A percentile compares a stretch with the other conserved stretches of the same genome.
phyloP scores from a whole-genome alignment of 106 monocot genomes.

The Dendrobium catenatum region DNA sequence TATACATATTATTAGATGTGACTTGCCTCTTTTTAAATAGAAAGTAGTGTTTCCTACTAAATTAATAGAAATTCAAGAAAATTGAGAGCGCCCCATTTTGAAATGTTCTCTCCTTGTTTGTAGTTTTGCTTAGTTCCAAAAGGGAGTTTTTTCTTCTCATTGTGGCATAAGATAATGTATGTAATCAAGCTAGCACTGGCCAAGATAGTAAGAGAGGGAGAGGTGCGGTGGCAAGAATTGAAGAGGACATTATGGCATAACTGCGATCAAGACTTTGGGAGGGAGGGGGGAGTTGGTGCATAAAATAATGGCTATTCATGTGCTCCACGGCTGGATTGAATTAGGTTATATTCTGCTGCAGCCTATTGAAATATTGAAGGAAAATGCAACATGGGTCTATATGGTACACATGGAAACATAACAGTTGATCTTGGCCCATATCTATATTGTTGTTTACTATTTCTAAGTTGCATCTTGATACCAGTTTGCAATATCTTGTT shows the following conservation, averaged over 20 bases:
- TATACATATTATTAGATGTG: too few species aligned
- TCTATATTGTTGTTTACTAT: neutral
- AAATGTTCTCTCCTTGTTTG: too few species aligned
- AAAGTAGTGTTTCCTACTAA: too few species aligned
- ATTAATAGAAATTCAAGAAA: too few species aligned
- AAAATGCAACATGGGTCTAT: neutral
- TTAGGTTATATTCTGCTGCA: neutral
- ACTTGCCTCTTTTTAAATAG: too few species aligned
- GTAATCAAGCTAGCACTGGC: too few species aligned
- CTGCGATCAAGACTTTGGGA: neutral
- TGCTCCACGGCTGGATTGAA: neutral
- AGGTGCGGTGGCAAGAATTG: too few species aligned
- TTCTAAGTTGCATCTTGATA: conserved; percentile 6
- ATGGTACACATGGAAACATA: neutral
- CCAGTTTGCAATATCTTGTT: neutral
- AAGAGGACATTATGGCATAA: neutral
- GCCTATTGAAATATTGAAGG: neutral
- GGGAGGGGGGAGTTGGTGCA: neutral
- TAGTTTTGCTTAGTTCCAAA: too few species aligned
- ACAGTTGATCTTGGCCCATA: neutral
- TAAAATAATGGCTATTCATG: neutral
- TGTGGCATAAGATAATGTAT: too few species aligned
- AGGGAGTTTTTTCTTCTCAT: too few species aligned
- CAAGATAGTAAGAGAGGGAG: too few species aligned
- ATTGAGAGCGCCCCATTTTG: too few species aligned